A percentile compares a stretch with the other conserved stretches of the same genome.
phyloP scores from a whole-genome alignment of 345 rosid genomes.

The Excoecaria cochinchinensis region DNA sequence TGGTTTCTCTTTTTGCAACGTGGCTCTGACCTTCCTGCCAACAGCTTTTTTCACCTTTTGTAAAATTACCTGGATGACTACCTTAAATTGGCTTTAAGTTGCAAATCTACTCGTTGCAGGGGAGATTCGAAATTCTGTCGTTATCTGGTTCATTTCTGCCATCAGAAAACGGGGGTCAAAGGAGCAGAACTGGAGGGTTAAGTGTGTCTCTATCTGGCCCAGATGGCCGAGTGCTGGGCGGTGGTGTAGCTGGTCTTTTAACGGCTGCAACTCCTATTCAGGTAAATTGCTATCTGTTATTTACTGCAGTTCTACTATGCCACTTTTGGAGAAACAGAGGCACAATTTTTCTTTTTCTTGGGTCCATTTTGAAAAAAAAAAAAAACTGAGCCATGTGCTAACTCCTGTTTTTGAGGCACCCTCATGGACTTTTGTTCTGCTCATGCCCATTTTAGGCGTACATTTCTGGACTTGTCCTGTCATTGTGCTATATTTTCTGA shows the following conservation, averaged over 20 bases:
- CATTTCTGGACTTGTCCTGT: not conserved
- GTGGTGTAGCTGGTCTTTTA: conserved; percentile 80
- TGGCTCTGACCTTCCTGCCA: not conserved
- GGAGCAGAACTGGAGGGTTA: conserved; percentile 72
- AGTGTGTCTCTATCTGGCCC: conserved; percentile 81
- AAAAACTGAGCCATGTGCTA: not conserved
- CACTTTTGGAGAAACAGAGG: not conserved
- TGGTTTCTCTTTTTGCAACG: not conserved
- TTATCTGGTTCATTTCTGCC: conserved; percentile 80
- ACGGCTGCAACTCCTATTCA: conserved; percentile 89
- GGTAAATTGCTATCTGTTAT: conserved; percentile 35
- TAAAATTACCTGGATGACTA: not conserved
- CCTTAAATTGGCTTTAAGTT: not conserved
- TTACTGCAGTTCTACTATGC: not conserved
- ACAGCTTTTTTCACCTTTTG: not conserved
- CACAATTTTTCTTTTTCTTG: no score
- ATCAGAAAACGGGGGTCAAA: conserved; percentile 65
- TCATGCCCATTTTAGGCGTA: not conserved
- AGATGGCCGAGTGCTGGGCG: conserved; percentile 90
- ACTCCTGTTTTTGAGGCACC: no score
- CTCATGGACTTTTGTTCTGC: not conserved
- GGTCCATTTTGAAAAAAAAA: no score
- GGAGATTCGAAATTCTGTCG: conserved; percentile 80
- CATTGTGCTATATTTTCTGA: not conserved
- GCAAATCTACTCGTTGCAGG: conserved; percentile 43